Conservation (phyloP, 148 eudicot species). For the Silene latifolia region DNA sequence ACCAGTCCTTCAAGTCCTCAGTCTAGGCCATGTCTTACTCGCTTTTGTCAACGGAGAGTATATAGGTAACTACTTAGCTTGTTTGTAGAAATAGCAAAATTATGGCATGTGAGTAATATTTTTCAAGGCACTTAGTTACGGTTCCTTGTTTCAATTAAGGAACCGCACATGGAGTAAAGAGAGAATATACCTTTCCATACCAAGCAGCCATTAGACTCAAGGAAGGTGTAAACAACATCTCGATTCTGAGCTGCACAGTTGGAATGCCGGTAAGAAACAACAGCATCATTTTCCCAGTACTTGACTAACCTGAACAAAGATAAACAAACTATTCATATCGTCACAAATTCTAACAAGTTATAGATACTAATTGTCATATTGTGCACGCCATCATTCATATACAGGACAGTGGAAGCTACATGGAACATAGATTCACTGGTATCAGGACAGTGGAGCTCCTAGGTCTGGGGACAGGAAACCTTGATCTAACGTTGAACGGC, state of each 20-base stretch:
- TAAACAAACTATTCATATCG: conserved; percentile 7
- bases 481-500: conserved; percentile 57
- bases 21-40: conserved; percentile 76
- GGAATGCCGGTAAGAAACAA: conserved; percentile 39
- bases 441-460: conserved; percentile 43
- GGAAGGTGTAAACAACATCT: conserved; percentile 38
- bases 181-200: conserved; percentile 27
- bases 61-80: conserved; percentile 51
- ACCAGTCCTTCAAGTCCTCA: conserved; percentile 62
- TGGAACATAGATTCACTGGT: conserved; percentile 86
- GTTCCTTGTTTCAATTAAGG: conserved; percentile 20
- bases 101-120: background rate
- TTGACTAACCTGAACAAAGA: conserved; percentile 7
- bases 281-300: background rate
- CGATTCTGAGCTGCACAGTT: conserved; percentile 35
- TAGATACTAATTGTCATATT: background rate
- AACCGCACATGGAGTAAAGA: conserved; percentile 34
- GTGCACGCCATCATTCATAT: conserved; percentile 5
- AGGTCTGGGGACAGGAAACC: conserved; percentile 75
- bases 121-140: background rate
- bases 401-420: conserved; percentile 86
- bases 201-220: conserved; percentile 28
- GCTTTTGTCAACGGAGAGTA: conserved; percentile 73
- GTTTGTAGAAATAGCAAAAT: background rate
- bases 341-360: background rate